Percentiles rank a stretch among this genome's conserved stretches.
Conservation (phyloP, 805 yeast genomes). For the Yamadazyma tumulicola region DNA sequence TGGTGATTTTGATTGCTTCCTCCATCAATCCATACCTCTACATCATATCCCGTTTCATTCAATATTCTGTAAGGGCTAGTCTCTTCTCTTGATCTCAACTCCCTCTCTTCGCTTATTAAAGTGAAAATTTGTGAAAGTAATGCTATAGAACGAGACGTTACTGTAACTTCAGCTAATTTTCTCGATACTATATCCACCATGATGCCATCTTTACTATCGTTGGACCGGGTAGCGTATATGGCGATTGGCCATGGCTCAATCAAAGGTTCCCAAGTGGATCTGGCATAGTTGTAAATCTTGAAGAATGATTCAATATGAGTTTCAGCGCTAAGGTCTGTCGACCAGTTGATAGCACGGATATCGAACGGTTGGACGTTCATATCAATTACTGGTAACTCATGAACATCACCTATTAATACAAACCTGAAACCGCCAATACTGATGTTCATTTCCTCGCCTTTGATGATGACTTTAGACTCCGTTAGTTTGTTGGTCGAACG, state of each 20-base stretch:
- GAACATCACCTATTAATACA: slow-evolving; percentile 85
- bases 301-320: slow-evolving; percentile 61
- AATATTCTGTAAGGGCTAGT: slow-evolving; percentile 76
- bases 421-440: slow-evolving; percentile 73
- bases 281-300: slow-evolving; percentile 81
- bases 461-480: slow-evolving; percentile 41
- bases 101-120: slow-evolving; percentile 51
- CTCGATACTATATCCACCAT: slow-evolving; percentile 71
- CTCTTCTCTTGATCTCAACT: slow-evolving; percentile 65
- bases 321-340: slow-evolving; percentile 72
- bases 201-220: slow-evolving; percentile 40
- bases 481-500: slow-evolving; percentile 13
- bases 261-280: slow-evolving; percentile 93
- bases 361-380: slow-evolving; percentile 69
- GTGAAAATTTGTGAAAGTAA: slow-evolving; percentile 66
- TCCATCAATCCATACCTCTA: slow-evolving; percentile 80
- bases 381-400: slow-evolving; percentile 85
- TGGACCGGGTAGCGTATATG: slow-evolving; percentile 59
- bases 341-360: slow-evolving; percentile 75
- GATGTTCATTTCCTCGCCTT: slow-evolving; percentile 65
- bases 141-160: slow-evolving; percentile 80
- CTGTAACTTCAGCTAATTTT: slow-evolving; percentile 70
- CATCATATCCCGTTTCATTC: slow-evolving; percentile 80
- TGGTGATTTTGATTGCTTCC: too few species aligned
- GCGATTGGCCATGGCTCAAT: slow-evolving; percentile 85